phyloP scores from a whole-genome alignment of 352 stramenopile species.

The Globisporangium spiculum region DNA sequence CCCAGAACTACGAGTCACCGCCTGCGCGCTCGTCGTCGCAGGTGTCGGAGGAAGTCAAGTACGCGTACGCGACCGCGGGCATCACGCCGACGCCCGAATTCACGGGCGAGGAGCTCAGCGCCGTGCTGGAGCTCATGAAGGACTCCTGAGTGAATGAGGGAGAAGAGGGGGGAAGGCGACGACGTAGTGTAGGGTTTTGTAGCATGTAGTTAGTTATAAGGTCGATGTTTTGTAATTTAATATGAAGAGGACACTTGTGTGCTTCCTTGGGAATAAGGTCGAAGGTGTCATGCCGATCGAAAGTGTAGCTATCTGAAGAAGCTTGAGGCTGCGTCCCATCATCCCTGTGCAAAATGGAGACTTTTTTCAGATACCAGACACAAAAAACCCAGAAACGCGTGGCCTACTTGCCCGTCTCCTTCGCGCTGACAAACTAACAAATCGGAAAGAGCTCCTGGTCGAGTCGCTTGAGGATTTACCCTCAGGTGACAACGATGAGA shows the following conservation, averaged over 20 bases:
- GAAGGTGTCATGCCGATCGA: neutral
- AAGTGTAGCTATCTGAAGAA: constrained; percentile 3
- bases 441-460: neutral
- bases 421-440: neutral
- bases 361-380: neutral
- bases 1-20: constrained; percentile 30
- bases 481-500: neutral
- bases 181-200: neutral
- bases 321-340: neutral
- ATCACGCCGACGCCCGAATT: constrained; percentile 30
- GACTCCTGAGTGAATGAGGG: constrained; percentile 24
- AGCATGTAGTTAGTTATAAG: neutral
- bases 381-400: neutral
- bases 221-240: constrained; percentile 12
- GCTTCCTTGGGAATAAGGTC: neutral
- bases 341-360: neutral
- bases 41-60: constrained; percentile 24
- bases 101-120: constrained; percentile 48
- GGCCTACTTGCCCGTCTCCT: constrained; percentile 2
- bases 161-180: too few relatives aligned
- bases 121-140: constrained; percentile 49
- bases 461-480: neutral
- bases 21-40: constrained; percentile 22
- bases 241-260: neutral
- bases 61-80: constrained; percentile 27